Evolutionary conservation across 2,329 filamentous ascomycete species (phyloP).

Genomic region (Hirsutella minnesotensis): DNA sequence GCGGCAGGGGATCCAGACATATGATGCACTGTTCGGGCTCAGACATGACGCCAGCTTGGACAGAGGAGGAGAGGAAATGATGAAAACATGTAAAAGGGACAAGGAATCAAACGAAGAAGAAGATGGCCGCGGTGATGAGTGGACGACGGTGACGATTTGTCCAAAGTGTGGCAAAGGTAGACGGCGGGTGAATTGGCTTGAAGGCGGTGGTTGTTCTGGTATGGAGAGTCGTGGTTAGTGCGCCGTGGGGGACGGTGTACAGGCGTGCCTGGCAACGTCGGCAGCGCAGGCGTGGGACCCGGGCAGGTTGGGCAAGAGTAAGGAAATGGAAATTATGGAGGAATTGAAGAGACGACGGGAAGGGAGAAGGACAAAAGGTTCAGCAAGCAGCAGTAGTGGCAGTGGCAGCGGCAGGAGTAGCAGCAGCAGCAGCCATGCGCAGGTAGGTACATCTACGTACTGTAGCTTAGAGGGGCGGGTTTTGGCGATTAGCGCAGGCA

Average conservation of each 20-base stretch:
- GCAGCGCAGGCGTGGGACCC: background rate
- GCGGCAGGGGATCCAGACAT: conserved; percentile 50
- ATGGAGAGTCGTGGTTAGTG: background rate
- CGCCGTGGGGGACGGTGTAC: background rate
- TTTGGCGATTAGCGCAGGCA: conserved; percentile 14
- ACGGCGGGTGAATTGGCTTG: background rate
- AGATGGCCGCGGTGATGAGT: background rate
- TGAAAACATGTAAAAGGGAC: conserved; percentile 34
- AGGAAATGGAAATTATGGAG: background rate
- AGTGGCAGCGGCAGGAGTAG: background rate
- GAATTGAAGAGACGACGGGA: background rate
- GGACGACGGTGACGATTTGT: background rate
- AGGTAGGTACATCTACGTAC: no score
- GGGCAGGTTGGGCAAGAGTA: background rate
- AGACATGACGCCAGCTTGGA: conserved; percentile 33
- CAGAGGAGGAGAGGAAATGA: conserved; percentile 21
- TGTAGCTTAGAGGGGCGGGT: conserved; percentile 11
- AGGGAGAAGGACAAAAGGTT: background rate
- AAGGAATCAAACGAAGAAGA: conserved; percentile 2
- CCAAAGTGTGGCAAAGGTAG: background rate
- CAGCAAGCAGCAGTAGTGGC: background rate
- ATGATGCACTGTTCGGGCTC: conserved; percentile 57
- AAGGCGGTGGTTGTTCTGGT: background rate
- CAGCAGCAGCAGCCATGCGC: background rate
- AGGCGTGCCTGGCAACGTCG: background rate